Percentiles rank a stretch among this genome's conserved stretches.
Evolutionary conservation across 495 filamentous ascomycete genomes (phyloP).

Genomic region (Lindgomyces ingoldianus): DNA sequence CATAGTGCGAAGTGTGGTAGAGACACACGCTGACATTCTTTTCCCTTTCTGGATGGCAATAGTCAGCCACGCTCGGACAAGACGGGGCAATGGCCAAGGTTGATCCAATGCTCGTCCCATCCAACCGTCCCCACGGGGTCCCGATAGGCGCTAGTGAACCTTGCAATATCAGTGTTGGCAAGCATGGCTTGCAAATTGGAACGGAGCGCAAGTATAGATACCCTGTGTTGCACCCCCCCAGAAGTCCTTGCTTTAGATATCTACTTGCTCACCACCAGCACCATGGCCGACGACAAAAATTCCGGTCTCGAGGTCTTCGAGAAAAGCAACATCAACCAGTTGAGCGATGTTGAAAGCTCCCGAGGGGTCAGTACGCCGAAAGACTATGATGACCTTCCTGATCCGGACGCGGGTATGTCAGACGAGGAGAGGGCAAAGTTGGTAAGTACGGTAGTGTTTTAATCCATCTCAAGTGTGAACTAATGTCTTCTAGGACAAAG

Average conservation of each 20-base stretch:
- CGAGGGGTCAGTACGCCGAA: slow-evolving; percentile 9
- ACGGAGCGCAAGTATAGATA: slow-evolving; percentile 30
- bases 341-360: slow-evolving; percentile 20
- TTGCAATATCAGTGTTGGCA: slow-evolving; percentile 17
- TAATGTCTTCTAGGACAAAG: slow-evolving; percentile 32
- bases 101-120: slow-evolving; percentile 16
- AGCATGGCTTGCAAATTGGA: neutral
- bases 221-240: slow-evolving; percentile 4
- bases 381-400: slow-evolving; percentile 47
- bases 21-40: slow-evolving; percentile 7
- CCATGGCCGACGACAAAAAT: slow-evolving; percentile 20
- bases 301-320: neutral
- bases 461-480: neutral
- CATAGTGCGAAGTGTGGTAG: neutral
- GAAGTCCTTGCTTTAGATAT: neutral
- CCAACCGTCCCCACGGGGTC: slow-evolving; percentile 36
- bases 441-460: slow-evolving; percentile 50
- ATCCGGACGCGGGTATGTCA: slow-evolving; percentile 70
- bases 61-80: slow-evolving; percentile 16
- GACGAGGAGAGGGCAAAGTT: slow-evolving; percentile 66
- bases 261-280: neutral
- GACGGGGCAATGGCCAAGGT: slow-evolving; percentile 20
- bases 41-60: neutral
- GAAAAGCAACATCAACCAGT: neutral
- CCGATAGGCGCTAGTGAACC: slow-evolving; percentile 22